A percentile compares a stretch with the other conserved stretches of the same genome.
Conservation (phyloP, 169 alveolate species). For the Blepharisma undulans region DNA sequence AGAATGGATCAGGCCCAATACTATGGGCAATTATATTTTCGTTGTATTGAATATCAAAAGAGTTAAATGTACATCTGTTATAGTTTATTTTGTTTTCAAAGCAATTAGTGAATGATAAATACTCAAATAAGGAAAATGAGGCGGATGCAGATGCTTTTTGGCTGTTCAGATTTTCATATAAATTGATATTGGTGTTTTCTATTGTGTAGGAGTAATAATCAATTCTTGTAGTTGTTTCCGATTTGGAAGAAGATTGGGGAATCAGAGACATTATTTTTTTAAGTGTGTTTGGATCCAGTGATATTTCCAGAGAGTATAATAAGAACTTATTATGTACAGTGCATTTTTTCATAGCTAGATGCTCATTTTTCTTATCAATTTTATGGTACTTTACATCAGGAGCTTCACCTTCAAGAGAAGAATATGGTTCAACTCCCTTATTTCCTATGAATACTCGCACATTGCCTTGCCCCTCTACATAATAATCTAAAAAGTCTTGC, state of each 20-base stretch:
- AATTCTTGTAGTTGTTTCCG: neutral
- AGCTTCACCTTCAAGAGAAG: neutral
- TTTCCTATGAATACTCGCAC: neutral
- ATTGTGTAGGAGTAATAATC: neutral
- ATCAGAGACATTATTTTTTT: neutral
- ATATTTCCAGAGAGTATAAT: neutral
- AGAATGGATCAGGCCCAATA: neutral
- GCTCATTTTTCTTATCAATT: neutral
- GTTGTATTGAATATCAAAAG: neutral
- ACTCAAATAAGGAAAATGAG: neutral
- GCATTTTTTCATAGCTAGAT: neutral
- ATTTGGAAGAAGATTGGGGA: neutral
- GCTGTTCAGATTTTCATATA: neutral
- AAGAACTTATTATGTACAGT: neutral
- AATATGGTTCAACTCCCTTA: neutral
- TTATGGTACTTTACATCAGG: neutral
- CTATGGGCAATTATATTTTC: neutral
- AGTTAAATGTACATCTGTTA: neutral
- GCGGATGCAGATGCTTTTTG: neutral
- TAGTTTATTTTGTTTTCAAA: neutral
- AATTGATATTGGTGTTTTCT: neutral
- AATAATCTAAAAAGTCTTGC: neutral
- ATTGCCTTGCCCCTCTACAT: slow-evolving; percentile 17
- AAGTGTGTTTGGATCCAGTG: neutral
- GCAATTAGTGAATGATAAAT: neutral